Base-by-base conservation (phyloP, 768 basidiomycete species). In the Hortiboletus campestris region DNA sequence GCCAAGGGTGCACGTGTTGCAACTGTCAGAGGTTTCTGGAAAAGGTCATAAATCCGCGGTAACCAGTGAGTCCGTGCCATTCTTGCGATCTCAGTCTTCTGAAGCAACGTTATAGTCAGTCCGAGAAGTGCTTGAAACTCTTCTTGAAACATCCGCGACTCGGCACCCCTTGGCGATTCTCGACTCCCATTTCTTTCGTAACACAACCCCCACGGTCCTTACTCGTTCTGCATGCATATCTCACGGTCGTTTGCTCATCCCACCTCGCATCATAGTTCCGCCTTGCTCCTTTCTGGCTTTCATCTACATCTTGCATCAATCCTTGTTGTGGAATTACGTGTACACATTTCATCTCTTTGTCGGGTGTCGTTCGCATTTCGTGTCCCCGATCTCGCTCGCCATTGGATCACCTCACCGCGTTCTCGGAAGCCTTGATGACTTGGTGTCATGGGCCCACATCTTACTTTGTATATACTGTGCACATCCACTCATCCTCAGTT, bases 261-360 rank as follows among this genome's bases (percentile, higher is more conserved):
- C 11, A 45, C 31, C 59, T 44, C 17, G 35, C 52, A 48, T 60
- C 46, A 36, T 45, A 44, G 11, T 45, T 42, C 49, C 49, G 46
- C 41, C 29, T 51, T 44, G 22, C 57, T 55, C 55, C 20, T 49
- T 67, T 43, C 53, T 40, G 47, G 65, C 32, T 52, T 67, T 51
- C 57, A 48, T 56, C 51, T 60, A 54, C 22, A 34, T 52, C 62
- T 42, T 36, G 63, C 57, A 63, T 63, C 60, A 49, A 59, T 50
- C 52, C 50, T 42, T 66, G 68, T 69, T 69, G 68, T 69, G 69
- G 69, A 67, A 69, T 63, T 69, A 71, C 55, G 58, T 69, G 70
- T 69, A 70, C 54, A 69, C 67, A 67, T 54, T 56, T 58, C 13
- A 48, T 42, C 58, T 35, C 55, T 45, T 45, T 34, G n/a, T 53